phyloP scores from a whole-genome alignment of 1,284 basidiomycete genomes.

The Austropuccinia psidii region DNA sequence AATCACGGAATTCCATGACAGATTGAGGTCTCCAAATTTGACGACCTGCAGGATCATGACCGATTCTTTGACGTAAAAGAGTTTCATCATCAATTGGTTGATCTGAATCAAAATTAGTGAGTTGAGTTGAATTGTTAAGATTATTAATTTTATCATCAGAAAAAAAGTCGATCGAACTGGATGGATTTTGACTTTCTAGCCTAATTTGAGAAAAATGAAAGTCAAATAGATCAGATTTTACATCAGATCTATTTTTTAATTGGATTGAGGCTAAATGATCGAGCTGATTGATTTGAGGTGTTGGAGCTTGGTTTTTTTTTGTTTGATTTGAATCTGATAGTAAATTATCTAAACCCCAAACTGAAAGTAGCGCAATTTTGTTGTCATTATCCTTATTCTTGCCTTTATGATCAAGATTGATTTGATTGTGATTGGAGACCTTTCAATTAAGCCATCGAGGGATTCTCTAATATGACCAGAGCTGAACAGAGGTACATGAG shows the following conservation, averaged over 20 bases:
- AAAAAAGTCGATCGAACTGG: background rate
- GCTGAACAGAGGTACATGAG: background rate
- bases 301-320: background rate
- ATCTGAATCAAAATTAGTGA: too few species aligned
- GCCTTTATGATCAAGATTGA: background rate
- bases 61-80: slow-evolving; percentile 9
- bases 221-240: slow-evolving; percentile 34
- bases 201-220: slow-evolving; percentile 29
- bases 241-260: slow-evolving; percentile 2
- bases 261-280: background rate
- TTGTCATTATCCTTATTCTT: background rate
- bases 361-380: slow-evolving; percentile 9
- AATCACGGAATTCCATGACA: slow-evolving; percentile 11
- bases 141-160: background rate
- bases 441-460: background rate
- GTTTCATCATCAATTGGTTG: slow-evolving; percentile 34
- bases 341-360: slow-evolving; percentile 32
- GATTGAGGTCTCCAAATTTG: slow-evolving; percentile 23
- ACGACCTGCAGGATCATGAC: slow-evolving; percentile 27
- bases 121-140: background rate
- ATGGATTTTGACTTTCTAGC: background rate
- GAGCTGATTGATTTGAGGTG: background rate
- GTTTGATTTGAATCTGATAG: slow-evolving; percentile 2
- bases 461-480: background rate
- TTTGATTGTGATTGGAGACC: background rate